Percentiles rank a stretch among this genome's conserved stretches.
phyloP scores from a whole-genome alignment of 1,284 basidiomycete species.

The Veloboletus limbatus region DNA sequence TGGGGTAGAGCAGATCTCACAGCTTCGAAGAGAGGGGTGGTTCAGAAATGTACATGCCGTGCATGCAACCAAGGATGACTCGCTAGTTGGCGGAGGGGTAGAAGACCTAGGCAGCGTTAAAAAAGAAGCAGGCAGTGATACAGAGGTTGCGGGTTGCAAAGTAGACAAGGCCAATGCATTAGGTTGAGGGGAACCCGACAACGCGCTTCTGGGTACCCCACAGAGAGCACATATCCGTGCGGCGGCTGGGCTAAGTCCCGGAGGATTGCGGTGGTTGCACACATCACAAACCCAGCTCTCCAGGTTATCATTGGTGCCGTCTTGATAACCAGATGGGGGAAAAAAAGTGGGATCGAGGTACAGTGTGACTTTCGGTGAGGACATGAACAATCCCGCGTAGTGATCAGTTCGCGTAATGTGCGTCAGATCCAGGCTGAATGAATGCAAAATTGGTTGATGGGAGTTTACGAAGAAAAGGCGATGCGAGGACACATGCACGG shows the following conservation, averaged over 20 bases:
- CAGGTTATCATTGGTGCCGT: conserved; percentile 33
- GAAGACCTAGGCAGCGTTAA: conserved; percentile 16
- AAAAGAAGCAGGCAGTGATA: conserved; percentile 27
- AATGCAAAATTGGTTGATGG: conserved; percentile 45
- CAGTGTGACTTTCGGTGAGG: conserved; percentile 87
- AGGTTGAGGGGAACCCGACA: conserved; percentile 32
- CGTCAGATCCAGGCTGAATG: conserved; percentile 65
- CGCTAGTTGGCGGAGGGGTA: conserved; percentile 17
- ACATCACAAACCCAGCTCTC: conserved; percentile 83
- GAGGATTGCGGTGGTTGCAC: conserved; percentile 78
- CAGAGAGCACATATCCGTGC: conserved; percentile 70
- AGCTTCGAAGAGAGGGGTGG: conserved; percentile 68
- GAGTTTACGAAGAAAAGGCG: conserved; percentile 79
- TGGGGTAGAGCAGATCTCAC: conserved; percentile 86
- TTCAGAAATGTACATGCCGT: conserved; percentile 93
- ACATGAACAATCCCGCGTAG: conserved; percentile 91
- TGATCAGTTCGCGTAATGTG: conserved; percentile 79
- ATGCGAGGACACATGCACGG: conserved; percentile 78
- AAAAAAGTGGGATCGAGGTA: conserved; percentile 45
- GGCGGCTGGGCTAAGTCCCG: conserved; percentile 60
- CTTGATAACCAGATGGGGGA: conserved; percentile 20
- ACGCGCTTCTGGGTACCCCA: conserved; percentile 61
- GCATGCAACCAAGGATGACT: conserved; percentile 52
- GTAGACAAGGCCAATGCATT: conserved; percentile 35
- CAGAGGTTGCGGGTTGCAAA: conserved; percentile 39